A percentile compares a stretch with the other conserved stretches of the same genome.
phyloP scores from a whole-genome alignment of 2,329 filamentous ascomycete species.

The Fusarium scirpi region DNA sequence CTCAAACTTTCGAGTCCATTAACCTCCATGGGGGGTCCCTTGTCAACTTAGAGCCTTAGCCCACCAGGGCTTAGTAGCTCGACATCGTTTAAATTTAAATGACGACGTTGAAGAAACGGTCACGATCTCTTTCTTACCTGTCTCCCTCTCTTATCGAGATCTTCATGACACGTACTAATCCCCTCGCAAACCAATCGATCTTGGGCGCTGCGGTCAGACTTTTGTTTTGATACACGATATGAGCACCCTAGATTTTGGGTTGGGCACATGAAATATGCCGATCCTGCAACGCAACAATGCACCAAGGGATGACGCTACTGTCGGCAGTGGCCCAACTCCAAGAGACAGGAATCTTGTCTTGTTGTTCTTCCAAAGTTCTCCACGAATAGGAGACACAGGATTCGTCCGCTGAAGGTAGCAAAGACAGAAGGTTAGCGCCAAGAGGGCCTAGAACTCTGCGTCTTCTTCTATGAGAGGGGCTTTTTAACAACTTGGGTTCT shows the following conservation, averaged over 20 bases:
- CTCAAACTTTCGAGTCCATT: constrained; percentile 33
- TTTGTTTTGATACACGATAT: not conserved
- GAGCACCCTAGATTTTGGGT: not conserved
- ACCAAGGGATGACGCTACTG: constrained; percentile 30
- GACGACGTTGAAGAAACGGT: constrained; percentile 16
- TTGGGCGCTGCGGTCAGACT: constrained; percentile 12
- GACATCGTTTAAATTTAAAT: constrained; percentile 1
- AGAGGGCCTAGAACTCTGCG: constrained; percentile 37
- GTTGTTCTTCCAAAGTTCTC: not conserved
- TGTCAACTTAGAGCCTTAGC: constrained; percentile 18
- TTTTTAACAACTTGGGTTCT: not conserved
- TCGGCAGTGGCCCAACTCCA: constrained; percentile 26
- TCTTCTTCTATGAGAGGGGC: constrained; percentile 20
- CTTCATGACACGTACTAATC: constrained; percentile 1
- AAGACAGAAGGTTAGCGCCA: constrained; percentile 17
- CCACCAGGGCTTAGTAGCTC: constrained; percentile 10
- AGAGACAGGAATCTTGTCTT: not conserved
- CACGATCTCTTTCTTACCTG: not conserved
- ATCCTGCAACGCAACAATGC: constrained; percentile 29
- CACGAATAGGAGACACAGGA: constrained; percentile 19
- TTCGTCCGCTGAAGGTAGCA: not conserved
- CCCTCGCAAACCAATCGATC: constrained; percentile 26
- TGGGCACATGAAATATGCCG: constrained; percentile 3
- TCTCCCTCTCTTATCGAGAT: constrained; percentile 10
- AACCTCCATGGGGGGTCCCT: constrained; percentile 23